phyloP scores from a whole-genome alignment of 352 stramenopile genomes.

The Phytophthora lateralis region DNA sequence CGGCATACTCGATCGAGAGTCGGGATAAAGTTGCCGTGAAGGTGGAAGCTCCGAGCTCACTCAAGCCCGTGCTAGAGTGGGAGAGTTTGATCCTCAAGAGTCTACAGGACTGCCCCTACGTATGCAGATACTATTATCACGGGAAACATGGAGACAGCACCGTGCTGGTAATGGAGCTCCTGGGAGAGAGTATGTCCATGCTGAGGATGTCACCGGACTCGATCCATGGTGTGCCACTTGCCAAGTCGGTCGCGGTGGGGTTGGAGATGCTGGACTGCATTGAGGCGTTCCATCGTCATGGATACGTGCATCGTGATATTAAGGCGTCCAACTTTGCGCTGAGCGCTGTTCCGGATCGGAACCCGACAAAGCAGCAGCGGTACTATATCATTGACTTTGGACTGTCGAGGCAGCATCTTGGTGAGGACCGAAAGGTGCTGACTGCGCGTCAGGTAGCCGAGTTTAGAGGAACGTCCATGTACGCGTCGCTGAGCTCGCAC shows the following conservation, averaged over 20 bases:
- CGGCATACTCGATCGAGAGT: slow-evolving; percentile 77
- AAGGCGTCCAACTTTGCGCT: slow-evolving; percentile 91
- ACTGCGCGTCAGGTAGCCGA: slow-evolving; percentile 65
- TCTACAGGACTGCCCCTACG: slow-evolving; percentile 81
- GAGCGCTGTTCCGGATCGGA: slow-evolving; percentile 43
- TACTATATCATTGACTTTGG: slow-evolving; percentile 90
- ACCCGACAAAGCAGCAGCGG: slow-evolving; percentile 48
- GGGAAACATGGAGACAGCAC: slow-evolving; percentile 87
- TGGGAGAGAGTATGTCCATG: slow-evolving; percentile 91
- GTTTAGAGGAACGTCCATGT: slow-evolving; percentile 90
- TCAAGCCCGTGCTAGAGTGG: slow-evolving; percentile 91
- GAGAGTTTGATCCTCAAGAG: slow-evolving; percentile 88
- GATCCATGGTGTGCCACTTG: slow-evolving; percentile 76
- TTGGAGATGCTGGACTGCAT: slow-evolving; percentile 90
- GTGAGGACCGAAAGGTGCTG: slow-evolving; percentile 67
- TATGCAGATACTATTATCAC: slow-evolving; percentile 87
- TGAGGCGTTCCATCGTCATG: slow-evolving; percentile 84
- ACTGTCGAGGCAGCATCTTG: slow-evolving; percentile 77
- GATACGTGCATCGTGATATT: slow-evolving; percentile 90
- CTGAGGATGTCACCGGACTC: slow-evolving; percentile 79
- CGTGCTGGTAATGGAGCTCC: slow-evolving; percentile 88
- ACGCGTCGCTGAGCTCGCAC: slow-evolving; percentile 87
- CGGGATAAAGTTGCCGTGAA: slow-evolving; percentile 84
- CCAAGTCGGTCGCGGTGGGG: slow-evolving; percentile 73
- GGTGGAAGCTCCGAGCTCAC: slow-evolving; percentile 81